phyloP scores from a whole-genome alignment of 805 yeast genomes.

The Lipomyces yamadae region DNA sequence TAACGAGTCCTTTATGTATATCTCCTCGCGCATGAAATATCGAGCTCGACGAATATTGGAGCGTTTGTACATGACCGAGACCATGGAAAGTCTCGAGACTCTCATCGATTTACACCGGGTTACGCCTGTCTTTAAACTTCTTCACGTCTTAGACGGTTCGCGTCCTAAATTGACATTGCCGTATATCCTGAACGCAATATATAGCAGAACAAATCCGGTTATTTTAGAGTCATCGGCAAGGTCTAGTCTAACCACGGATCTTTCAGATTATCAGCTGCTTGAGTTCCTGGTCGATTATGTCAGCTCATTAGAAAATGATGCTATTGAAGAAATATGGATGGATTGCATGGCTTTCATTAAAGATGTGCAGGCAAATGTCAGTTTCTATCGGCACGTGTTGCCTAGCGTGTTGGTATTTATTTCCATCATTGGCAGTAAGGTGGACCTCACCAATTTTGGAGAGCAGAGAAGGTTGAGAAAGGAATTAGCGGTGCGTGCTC shows the following conservation, averaged over 20 bases:
- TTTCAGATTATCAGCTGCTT: constrained; percentile 54
- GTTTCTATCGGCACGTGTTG: constrained; percentile 55
- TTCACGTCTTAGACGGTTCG: constrained; percentile 85
- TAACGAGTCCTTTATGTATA: constrained; percentile 50
- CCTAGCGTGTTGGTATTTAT: constrained; percentile 60
- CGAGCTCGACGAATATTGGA: constrained; percentile 70
- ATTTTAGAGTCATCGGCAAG: constrained; percentile 41
- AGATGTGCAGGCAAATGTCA: constrained; percentile 57
- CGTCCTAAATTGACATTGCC: constrained; percentile 77
- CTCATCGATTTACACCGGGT: constrained; percentile 52
- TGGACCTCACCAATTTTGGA: constrained; percentile 63
- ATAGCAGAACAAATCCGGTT: constrained; percentile 52
- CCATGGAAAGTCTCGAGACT: constrained; percentile 72
- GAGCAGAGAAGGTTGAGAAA: constrained; percentile 62
- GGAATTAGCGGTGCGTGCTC: constrained; percentile 51
- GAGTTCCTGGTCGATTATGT: constrained; percentile 65
- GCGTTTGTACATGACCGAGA: constrained; percentile 66
- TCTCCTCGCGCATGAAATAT: constrained; percentile 67
- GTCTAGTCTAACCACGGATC: constrained; percentile 55
- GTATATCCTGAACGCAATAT: constrained; percentile 61
- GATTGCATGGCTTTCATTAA: constrained; percentile 62
- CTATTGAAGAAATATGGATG: constrained; percentile 78
- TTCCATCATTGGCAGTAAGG: constrained; percentile 58
- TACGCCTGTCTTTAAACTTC: constrained; percentile 57
- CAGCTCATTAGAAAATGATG: constrained; percentile 70